Base-by-base conservation (phyloP, 1,284 basidiomycete species). In the Boletus albobrunnescens region DNA sequence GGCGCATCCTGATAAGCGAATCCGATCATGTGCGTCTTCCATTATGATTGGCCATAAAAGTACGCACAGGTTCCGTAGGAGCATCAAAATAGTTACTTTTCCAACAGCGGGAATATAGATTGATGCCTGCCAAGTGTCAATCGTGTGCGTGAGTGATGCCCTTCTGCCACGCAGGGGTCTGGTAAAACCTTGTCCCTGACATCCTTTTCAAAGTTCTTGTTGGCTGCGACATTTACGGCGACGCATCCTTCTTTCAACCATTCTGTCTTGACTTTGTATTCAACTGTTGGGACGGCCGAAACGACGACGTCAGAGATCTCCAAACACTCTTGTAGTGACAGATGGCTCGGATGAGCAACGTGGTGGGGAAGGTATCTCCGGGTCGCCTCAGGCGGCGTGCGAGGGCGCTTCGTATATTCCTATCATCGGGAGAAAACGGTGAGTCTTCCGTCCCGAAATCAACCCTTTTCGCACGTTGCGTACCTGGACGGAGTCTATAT, bases 161-260 rank as follows among this genome's bases (percentile, higher is more conserved):
- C 28, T 9, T 5, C 35, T 1, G 17, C 10, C 31, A 22, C 1
- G 10, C 13, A 13, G 3, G 32, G 35, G 26, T 31, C n/a, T 41
- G 36, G 57, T 74, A 53, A 56, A 90, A n/a, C 92, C 75, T 93
- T 91, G 40, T 94, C 91, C 54, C 92, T 78, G 16, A 98, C 87
- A 63, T 96, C 87, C 52, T 82, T 82, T 65, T 96, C 92, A 64
- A 98, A 99, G 70, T 99, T 99, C 75, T 95, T 98, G 62, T 96
- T 94, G 4, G 89, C 86, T 22, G 92, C 87, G 39, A 99, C 91
- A 64, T 98, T 98, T 52, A 98, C 72, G 58, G 92, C 94, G 1
- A 95, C 73, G 55, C 93, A 94, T 3, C 94, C 95, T 56, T 94
- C 90, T 71, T 95, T 95, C 57, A 99, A 75, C 78, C 79, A 84